Conservation (phyloP, 176 grass and related monocot genomes). For the Eleusine indica region DNA sequence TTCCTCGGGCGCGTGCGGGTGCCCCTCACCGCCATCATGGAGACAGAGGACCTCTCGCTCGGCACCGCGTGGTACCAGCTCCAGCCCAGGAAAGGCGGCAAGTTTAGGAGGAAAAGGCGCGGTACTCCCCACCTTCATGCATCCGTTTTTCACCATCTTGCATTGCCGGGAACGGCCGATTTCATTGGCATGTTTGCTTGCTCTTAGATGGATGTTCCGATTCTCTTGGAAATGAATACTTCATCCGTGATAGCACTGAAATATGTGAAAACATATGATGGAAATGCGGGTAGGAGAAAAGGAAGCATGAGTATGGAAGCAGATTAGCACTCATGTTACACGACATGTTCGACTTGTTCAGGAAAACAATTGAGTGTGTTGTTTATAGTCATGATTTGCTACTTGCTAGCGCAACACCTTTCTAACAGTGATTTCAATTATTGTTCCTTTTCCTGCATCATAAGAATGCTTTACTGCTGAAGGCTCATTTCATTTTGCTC, state of each 20-base stretch:
- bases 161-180: neutral
- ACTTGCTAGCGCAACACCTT: constrained; percentile 2
- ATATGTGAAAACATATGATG: neutral
- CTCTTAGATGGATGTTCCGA: neutral
- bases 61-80: constrained; percentile 79
- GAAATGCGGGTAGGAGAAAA: constrained; percentile 9
- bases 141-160: neutral
- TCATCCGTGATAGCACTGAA: neutral
- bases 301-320: neutral
- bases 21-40: constrained; percentile 59
- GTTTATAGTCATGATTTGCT: neutral
- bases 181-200: neutral
- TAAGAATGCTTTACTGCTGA: constrained; percentile 7
- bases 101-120: constrained; percentile 68
- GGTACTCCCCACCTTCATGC: constrained; percentile 43
- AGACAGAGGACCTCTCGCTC: constrained; percentile 62
- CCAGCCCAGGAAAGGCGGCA: constrained; percentile 67
- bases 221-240: neutral
- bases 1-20: constrained; percentile 74
- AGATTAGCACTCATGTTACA: neutral
- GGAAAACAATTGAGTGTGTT: neutral
- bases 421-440: neutral
- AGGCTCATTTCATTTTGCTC: neutral
- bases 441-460: neutral
- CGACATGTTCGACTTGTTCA: neutral